Percentiles rank a stretch among this genome's conserved stretches.
Conservation (phyloP, 2,329 filamentous ascomycete genomes). For the Exophiala bonariae region DNA sequence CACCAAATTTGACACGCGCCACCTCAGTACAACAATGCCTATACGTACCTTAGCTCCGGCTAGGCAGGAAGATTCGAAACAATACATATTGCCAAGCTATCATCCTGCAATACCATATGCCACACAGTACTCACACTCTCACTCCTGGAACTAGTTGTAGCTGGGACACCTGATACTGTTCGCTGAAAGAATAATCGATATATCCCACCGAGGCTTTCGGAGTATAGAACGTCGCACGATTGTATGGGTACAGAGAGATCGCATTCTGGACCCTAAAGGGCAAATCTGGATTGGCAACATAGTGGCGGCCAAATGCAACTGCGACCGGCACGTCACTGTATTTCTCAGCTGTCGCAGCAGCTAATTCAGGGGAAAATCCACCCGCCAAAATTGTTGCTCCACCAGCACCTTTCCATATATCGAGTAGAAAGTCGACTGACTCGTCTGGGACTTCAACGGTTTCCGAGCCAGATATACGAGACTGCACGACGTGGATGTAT, state of each 20-base stretch:
- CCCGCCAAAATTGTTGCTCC: constrained; percentile 59
- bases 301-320: constrained; percentile 48
- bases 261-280: constrained; percentile 44
- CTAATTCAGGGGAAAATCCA: no score
- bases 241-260: constrained; percentile 1
- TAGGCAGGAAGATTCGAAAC: no score
- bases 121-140: no score
- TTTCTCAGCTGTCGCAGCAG: constrained; percentile 51
- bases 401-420: constrained; percentile 50
- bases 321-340: constrained; percentile 43
- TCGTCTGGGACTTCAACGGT: constrained; percentile 31
- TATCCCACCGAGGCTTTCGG: constrained; percentile 3
- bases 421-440: background rate
- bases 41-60: no score
- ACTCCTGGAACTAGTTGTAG: no score
- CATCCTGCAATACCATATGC: no score
- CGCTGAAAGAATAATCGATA: constrained; percentile 1
- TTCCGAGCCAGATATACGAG: constrained; percentile 45
- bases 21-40: no score
- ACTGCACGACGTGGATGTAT: constrained; percentile 59
- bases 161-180: no score
- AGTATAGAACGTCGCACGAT: constrained; percentile 12
- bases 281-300: constrained; percentile 52
- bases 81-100: no score
- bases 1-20: no score